Evolutionary conservation across 768 basidiomycete genomes (phyloP).

Genomic region (Rhodocollybia butyracea): DNA sequence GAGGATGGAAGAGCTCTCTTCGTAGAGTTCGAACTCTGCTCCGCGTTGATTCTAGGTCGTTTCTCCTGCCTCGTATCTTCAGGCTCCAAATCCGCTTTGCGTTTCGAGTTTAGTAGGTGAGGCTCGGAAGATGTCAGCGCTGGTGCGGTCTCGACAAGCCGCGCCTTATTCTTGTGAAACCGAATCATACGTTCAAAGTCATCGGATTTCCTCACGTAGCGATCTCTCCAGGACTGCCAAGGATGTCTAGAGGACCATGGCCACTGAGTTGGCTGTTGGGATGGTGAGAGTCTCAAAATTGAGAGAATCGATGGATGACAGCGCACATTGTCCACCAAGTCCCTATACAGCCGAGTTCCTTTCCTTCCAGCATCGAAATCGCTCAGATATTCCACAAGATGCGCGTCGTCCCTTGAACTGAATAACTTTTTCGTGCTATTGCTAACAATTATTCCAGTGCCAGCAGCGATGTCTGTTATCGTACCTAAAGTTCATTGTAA

Average conservation of each 20-base stretch:
- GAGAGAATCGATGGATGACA: background rate
- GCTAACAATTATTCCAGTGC: no score
- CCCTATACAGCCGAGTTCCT: background rate
- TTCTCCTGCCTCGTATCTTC: no score
- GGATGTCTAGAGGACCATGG: background rate
- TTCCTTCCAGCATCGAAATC: background rate
- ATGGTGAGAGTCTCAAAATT: background rate
- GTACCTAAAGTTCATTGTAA: no score
- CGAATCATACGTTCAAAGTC: background rate
- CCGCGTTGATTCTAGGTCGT: no score
- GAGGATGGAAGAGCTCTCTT: no score
- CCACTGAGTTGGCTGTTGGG: background rate
- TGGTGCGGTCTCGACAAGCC: no score
- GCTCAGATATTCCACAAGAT: background rate
- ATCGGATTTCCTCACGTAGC: background rate
- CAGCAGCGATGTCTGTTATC: no score
- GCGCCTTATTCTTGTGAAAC: background rate
- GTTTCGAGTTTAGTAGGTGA: no score
- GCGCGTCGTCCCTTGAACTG: background rate
- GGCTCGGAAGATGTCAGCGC: no score
- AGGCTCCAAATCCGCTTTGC: no score
- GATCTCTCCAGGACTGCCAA: conserved; percentile 2
- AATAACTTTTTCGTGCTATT: no score
- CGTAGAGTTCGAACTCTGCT: no score
- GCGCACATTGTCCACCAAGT: background rate